phyloP scores from a whole-genome alignment of 345 rosid genomes.

The Excoecaria agallocha region DNA sequence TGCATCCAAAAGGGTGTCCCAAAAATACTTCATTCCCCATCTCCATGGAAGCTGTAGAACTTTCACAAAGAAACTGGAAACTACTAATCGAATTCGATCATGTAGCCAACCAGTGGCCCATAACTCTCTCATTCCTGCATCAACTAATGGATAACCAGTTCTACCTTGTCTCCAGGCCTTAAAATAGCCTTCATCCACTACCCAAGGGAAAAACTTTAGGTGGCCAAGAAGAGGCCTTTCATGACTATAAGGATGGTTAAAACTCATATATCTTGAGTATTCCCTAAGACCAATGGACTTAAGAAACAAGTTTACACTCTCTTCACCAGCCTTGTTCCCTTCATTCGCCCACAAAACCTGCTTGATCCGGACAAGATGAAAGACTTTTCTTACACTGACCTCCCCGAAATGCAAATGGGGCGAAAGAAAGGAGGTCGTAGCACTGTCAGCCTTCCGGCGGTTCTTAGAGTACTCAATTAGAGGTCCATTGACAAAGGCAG shows the following conservation, averaged over 20 bases:
- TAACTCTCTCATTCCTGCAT: conserved; percentile 97
- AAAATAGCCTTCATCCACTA: conserved; percentile 74
- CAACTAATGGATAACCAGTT: conserved; percentile 97
- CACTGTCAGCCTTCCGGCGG: conserved; percentile 93
- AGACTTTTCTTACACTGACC: conserved; percentile 91
- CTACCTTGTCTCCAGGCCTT: conserved; percentile 99
- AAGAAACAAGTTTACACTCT: conserved; percentile 87
- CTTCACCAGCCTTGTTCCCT: conserved; percentile 89
- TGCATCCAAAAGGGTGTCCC: conserved; percentile 97
- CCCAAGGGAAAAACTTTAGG: conserved; percentile 93
- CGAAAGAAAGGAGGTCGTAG: conserved; percentile 92
- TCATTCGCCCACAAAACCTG: conserved; percentile 94
- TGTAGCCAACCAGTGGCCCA: conserved; percentile 99
- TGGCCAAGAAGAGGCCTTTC: conserved; percentile 95
- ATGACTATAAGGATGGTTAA: conserved; percentile 90
- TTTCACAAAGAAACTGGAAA: conserved; percentile 96
- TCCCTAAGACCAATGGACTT: conserved; percentile 96
- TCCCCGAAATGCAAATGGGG: conserved; percentile 98
- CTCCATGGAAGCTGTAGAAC: conserved; percentile 96
- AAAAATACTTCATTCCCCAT: conserved; percentile 99
- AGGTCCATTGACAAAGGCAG: conserved; percentile 83
- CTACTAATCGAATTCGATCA: conserved; percentile 93
- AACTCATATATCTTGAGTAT: conserved; percentile 87
- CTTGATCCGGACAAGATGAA: conserved; percentile 88
- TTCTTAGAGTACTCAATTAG: conserved; percentile 81